Percentiles rank a stretch among this genome's conserved stretches.
phyloP scores from a whole-genome alignment of 768 basidiomycete genomes.

The Naganishia friedmannii region DNA sequence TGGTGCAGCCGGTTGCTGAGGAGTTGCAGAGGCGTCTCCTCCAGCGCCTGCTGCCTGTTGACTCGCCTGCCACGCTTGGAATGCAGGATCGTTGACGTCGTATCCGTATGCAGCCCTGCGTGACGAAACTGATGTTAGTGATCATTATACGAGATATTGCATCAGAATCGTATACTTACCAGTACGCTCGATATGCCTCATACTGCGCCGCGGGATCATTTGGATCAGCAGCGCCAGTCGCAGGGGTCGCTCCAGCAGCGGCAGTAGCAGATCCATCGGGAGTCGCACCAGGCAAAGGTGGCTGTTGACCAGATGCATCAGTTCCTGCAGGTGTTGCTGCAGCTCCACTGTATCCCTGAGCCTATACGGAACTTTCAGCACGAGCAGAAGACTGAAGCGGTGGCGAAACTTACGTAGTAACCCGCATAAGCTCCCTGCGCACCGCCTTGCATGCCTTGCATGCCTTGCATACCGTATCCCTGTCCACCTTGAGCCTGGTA shows the following conservation, averaged over 20 bases:
- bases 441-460: constrained; percentile 31
- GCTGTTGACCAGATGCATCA: constrained; percentile 19
- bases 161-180: no score
- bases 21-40: constrained; percentile 13
- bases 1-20: constrained; percentile 13
- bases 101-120: constrained; percentile 37
- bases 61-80: constrained; percentile 19
- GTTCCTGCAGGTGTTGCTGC: constrained; percentile 43
- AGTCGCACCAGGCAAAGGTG: constrained; percentile 29
- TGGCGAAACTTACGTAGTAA: constrained; percentile 7
- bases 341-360: constrained; percentile 26
- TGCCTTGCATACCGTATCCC: constrained; percentile 36
- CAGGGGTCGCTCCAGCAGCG: constrained; percentile 37
- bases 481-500: constrained; percentile 39
- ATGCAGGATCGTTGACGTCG: constrained; percentile 50
- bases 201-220: constrained; percentile 29
- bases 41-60: constrained; percentile 17
- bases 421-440: constrained; percentile 32
- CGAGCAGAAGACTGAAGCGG: not conserved
- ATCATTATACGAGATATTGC: no score
- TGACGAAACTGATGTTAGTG: not conserved
- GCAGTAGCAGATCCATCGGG: constrained; percentile 32
- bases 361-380: not conserved
- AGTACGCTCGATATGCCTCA: constrained; percentile 49
- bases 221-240: constrained; percentile 32